phyloP scores from a whole-genome alignment of 768 basidiomycete genomes.

The Trametes meyenii region DNA sequence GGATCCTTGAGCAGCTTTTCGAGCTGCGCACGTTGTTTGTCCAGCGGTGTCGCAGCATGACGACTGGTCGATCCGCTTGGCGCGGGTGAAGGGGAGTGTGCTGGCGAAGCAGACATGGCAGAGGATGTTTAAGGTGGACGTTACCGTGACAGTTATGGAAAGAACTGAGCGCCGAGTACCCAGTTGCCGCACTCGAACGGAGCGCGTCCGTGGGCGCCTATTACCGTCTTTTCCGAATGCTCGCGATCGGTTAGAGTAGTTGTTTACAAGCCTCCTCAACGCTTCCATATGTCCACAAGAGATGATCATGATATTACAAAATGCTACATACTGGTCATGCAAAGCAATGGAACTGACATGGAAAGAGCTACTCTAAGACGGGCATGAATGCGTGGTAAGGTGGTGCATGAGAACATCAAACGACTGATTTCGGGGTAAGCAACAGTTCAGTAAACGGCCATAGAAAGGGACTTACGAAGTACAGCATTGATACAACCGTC shows the following conservation, averaged over 20 bases:
- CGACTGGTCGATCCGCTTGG: constrained; percentile 29
- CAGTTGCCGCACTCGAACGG: too few species aligned
- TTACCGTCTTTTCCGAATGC: not conserved
- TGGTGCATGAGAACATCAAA: constrained; percentile 14
- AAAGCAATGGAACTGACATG: constrained; percentile 8
- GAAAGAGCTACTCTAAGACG: constrained; percentile 11
- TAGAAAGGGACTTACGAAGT: constrained; percentile 60
- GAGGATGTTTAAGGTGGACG: not conserved
- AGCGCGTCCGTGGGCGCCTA: not conserved
- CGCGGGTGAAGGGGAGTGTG: constrained; percentile 30
- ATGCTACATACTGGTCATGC: constrained; percentile 20
- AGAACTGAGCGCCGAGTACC: too few species aligned
- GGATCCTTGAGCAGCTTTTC: constrained; percentile 92
- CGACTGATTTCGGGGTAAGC: constrained; percentile 19
- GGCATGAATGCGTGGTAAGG: constrained; percentile 1
- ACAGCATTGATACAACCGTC: constrained; percentile 97
- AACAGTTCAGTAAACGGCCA: not conserved
- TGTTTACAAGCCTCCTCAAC: not conserved
- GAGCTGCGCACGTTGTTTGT: constrained; percentile 66
- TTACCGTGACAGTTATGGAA: too few species aligned
- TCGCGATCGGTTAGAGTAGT: too few species aligned
- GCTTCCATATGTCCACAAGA: constrained; percentile 7
- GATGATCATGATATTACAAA: constrained; percentile 15
- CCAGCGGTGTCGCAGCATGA: constrained; percentile 54
- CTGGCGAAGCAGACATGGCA: constrained; percentile 34